Conservation (phyloP, 2,329 filamentous ascomycete species). For the Tympanopsis confertula region DNA sequence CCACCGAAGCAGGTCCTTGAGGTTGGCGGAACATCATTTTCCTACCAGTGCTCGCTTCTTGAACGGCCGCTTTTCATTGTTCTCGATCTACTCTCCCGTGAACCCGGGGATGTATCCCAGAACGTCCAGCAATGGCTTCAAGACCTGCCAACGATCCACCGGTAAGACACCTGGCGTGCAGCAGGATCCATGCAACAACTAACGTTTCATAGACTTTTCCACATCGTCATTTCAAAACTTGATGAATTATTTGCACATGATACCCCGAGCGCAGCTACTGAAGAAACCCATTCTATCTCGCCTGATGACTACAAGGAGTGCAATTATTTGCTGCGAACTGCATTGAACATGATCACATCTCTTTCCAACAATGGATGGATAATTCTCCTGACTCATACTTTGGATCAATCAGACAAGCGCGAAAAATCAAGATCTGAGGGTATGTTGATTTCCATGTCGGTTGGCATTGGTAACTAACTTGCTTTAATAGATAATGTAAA, state of each 20-base stretch:
- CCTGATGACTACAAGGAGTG: neutral
- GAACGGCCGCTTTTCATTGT: conserved; percentile 41
- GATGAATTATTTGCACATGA: neutral
- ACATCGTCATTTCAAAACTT: neutral
- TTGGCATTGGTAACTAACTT: too few relatives aligned
- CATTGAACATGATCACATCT: conserved; percentile 3
- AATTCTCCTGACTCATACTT: neutral
- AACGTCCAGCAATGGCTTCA: conserved; percentile 41
- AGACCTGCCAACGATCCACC: conserved; percentile 33
- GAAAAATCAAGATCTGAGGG: conserved; percentile 3
- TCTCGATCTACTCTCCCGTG: conserved; percentile 37
- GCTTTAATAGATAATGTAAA: neutral
- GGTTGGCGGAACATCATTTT: conserved; percentile 5
- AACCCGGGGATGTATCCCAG: conserved; percentile 30
- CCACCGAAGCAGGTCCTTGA: neutral
- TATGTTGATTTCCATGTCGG: neutral
- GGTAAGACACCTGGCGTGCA: neutral
- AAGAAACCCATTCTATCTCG: conserved; percentile 2
- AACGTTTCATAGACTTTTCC: neutral
- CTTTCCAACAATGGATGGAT: conserved; percentile 1
- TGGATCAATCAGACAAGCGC: neutral
- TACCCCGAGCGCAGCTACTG: neutral
- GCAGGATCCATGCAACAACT: too few relatives aligned
- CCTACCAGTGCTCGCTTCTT: conserved; percentile 23
- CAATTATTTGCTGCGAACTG: neutral